These are phyloP conservation scores for Macrophomina phaseolina DNA, from an alignment of 2,329 filamentous ascomycete species.

Conservation along the genomic window DNA sequence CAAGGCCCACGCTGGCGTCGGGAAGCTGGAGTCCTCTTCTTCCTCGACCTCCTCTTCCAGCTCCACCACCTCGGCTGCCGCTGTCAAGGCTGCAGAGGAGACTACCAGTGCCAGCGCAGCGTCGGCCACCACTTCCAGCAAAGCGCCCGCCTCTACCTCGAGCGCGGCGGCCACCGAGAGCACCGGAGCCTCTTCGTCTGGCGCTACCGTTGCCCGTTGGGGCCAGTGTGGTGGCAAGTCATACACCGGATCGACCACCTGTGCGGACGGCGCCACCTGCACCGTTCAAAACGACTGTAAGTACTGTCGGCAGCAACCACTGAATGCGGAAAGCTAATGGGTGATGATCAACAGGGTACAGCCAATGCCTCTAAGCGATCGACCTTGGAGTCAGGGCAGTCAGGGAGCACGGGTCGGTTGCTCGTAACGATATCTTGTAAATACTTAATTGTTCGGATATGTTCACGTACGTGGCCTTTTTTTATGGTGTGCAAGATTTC, in stretches of 20 bases:
- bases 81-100: neutral
- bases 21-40: slow-evolving; percentile 8
- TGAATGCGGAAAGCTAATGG: neutral
- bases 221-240: slow-evolving; percentile 2
- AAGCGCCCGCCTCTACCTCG: neutral
- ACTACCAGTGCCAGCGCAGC: neutral
- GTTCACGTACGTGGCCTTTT: too few species aligned
- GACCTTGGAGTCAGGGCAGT: neutral
- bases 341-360: neutral
- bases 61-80: neutral
- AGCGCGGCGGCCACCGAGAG: neutral
- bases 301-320: neutral
- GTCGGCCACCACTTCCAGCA: neutral
- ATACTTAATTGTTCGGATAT: too few species aligned
- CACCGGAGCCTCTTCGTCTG: neutral
- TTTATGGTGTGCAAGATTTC: too few species aligned
- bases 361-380: neutral
- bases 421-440: too few species aligned
- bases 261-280: neutral
- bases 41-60: neutral
- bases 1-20: slow-evolving; percentile 16
- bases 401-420: neutral
- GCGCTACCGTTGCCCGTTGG: neutral
- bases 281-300: slow-evolving; percentile 8
- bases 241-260: neutral